Conservation (phyloP, 2,329 filamentous ascomycete genomes). For the Fusarium virguliforme region DNA sequence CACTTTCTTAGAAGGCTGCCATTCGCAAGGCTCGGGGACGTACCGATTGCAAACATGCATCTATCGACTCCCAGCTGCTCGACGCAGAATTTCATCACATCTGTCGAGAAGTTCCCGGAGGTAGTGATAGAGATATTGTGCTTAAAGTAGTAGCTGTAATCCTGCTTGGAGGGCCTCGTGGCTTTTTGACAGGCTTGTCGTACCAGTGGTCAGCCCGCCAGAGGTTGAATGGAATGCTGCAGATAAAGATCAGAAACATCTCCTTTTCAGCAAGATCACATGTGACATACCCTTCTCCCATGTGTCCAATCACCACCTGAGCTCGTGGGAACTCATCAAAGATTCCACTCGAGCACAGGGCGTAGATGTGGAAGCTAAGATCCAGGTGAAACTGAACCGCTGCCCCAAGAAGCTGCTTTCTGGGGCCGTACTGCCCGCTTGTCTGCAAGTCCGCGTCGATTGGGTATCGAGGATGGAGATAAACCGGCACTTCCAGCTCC, state of each 20-base stretch:
- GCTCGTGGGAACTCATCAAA: constrained; percentile 22
- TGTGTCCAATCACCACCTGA: constrained; percentile 28
- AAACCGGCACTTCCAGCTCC: constrained; percentile 28
- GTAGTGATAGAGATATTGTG: constrained; percentile 31
- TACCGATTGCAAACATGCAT: constrained; percentile 32
- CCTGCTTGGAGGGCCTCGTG: constrained; percentile 16
- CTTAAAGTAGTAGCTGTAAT: constrained; percentile 21
- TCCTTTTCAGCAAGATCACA: too few species aligned
- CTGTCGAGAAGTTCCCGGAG: constrained; percentile 27
- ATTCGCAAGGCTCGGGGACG: neutral
- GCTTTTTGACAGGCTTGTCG: constrained; percentile 14
- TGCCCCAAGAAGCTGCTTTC: constrained; percentile 21
- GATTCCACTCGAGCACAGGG: constrained; percentile 32
- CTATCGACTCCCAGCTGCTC: constrained; percentile 12
- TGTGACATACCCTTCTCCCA: constrained; percentile 31
- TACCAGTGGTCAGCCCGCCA: constrained; percentile 33
- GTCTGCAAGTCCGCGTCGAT: neutral
- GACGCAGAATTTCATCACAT: constrained; percentile 11
- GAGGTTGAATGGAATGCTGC: constrained; percentile 23
- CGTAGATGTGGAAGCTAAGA: constrained; percentile 28
- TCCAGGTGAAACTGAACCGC: constrained; percentile 28
- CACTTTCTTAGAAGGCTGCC: neutral
- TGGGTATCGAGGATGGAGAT: constrained; percentile 32
- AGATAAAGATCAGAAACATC: neutral
- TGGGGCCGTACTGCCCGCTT: constrained; percentile 9